Base-by-base conservation (phyloP, 495 filamentous ascomycete species). In the Penicillium longicatenatum region DNA sequence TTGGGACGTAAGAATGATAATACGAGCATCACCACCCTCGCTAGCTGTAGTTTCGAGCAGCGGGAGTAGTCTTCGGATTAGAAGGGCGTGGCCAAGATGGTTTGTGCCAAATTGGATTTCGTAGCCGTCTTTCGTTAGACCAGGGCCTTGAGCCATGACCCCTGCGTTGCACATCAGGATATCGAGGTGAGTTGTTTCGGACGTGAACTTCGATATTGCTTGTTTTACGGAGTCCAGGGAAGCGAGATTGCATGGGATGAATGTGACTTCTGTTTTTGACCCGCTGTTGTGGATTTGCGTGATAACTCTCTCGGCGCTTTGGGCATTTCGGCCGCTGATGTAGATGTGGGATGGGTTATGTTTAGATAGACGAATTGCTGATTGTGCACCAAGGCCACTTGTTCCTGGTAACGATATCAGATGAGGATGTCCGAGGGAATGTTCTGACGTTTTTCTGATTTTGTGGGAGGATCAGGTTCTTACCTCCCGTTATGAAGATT, bases 101-200 rank as follows among this genome's bases (percentile, higher is more conserved):
- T 91, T 92, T 4, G 82, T 84, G 8, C 82, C 86, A 51, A 90
- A 85, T 56, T 89, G 85, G 12, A 84, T 68, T 63, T 92, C 88
- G 68, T 84, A 89, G 20, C 86, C 86, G 49, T 91, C 85, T 1
- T 63, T 55, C 0, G 86, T 86, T 4, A 74, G 57, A 0, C 60
- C 68, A 6, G 64, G 73, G 0, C 80, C 74, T 1, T 71, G 39
- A 0, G 77, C 82, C 83, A 89, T 87, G 57, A 90, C 80, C 4
- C 86, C 87, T 5, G 88, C 87, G 58, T 89, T 92, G 73, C 82
- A 83, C 43, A 90, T 76, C 0, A 91, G 72, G 22, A 86, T 69
- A 58, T 90, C 82, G 17, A 87, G 64, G 26, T 31, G 3, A 69
- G 60, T 16, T 69, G 46, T 6, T 62, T 44, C 1, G 59, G 53